Percentiles rank a stretch among this genome's conserved stretches.
Evolutionary conservation across 129 eudicot genomes (phyloP).

Genomic region (Lactuca saligna): DNA sequence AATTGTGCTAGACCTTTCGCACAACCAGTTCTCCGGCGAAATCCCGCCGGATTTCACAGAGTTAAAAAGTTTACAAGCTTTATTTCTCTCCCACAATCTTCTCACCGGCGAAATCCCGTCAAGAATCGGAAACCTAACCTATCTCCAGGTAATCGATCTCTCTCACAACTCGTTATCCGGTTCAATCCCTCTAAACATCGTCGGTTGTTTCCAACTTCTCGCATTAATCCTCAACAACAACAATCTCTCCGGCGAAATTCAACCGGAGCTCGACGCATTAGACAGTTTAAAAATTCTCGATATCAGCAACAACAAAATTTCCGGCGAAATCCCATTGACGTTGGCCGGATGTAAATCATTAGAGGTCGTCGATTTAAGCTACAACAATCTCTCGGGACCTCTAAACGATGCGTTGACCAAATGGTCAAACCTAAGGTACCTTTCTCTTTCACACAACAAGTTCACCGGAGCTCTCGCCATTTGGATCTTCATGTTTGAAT

Average conservation of each 20-base stretch:
- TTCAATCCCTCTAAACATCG: slow-evolving; percentile 77
- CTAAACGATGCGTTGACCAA: slow-evolving; percentile 79
- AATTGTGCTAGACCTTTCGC: slow-evolving; percentile 72
- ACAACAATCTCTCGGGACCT: slow-evolving; percentile 78
- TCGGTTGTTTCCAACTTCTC: slow-evolving; percentile 89
- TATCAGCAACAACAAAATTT: slow-evolving; percentile 83
- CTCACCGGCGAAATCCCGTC: slow-evolving; percentile 84
- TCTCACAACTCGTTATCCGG: slow-evolving; percentile 78
- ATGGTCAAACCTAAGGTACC: slow-evolving; percentile 85
- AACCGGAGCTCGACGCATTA: slow-evolving; percentile 94
- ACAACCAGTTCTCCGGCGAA: slow-evolving; percentile 74
- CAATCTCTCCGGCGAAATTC: slow-evolving; percentile 89
- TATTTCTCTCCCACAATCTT: slow-evolving; percentile 76
- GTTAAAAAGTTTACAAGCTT: slow-evolving; percentile 79
- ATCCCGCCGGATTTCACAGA: slow-evolving; percentile 71
- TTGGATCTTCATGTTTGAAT: slow-evolving; percentile 81
- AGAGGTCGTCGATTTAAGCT: slow-evolving; percentile 93
- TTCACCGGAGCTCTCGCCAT: slow-evolving; percentile 68
- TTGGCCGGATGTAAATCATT: slow-evolving; percentile 92
- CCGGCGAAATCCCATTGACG: slow-evolving; percentile 91
- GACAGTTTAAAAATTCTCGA: slow-evolving; percentile 86
- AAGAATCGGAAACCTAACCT: slow-evolving; percentile 88
- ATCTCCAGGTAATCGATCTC: slow-evolving; percentile 91
- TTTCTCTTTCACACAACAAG: slow-evolving; percentile 81
- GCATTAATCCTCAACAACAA: slow-evolving; percentile 77